Evolutionary conservation across 2,329 filamentous ascomycete genomes (phyloP).

Genomic region (Chaetomium globosum): DNA sequence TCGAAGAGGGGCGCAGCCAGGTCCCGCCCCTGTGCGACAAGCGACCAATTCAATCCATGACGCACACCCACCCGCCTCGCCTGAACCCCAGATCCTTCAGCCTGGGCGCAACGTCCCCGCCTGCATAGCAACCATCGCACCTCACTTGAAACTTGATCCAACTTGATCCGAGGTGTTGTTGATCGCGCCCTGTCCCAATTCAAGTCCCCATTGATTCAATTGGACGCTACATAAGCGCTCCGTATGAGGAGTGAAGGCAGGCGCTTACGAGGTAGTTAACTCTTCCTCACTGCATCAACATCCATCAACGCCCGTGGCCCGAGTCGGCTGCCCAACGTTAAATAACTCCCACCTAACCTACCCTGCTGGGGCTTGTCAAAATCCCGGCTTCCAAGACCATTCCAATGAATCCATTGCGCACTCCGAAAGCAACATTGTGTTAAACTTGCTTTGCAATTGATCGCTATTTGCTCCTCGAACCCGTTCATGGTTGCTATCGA

Average conservation of each 20-base stretch:
- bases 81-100: slow-evolving; percentile 1
- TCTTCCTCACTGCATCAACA: too few species aligned
- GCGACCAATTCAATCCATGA: slow-evolving; percentile 17
- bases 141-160: background rate
- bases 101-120: background rate
- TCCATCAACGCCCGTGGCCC: too few species aligned
- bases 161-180: background rate
- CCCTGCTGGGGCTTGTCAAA: too few species aligned
- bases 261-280: too few species aligned
- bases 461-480: slow-evolving; percentile 1
- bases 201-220: background rate
- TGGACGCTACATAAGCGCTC: too few species aligned
- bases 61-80: background rate
- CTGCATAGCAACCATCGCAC: background rate
- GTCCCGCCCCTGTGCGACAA: background rate
- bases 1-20: slow-evolving; percentile 11
- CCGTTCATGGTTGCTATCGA: slow-evolving; percentile 18
- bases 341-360: too few species aligned
- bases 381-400: too few species aligned
- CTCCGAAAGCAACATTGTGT: background rate
- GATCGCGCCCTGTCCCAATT: background rate
- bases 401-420: background rate
- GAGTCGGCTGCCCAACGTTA: too few species aligned
- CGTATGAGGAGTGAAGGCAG: too few species aligned
- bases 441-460: background rate